Evolutionary conservation across 352 stramenopile species (phyloP), one percentile per base, ranked within the genome.

Genomic region (Phytopythium vexans): DNA sequence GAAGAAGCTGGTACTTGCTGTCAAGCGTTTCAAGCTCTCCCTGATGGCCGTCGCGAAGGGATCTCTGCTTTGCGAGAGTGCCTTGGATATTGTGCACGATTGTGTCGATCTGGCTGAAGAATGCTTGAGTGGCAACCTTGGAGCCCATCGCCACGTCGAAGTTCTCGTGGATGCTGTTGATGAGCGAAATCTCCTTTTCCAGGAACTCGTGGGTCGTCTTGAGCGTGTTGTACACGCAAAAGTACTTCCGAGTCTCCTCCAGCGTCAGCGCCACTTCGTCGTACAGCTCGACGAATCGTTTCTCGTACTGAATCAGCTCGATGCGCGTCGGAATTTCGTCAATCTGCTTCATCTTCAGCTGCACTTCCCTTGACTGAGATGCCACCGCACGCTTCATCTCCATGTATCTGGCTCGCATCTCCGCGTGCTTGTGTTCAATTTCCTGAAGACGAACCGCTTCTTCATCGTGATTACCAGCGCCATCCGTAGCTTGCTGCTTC

Each of bases 301-400:
- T 91, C 52, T 96, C 87, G 56, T 96, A 97, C 68, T 97, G 89
- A 41, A 97, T 64, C 3, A 97, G 58, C 62, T 97, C 89, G 21
- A 84, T 83, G 11, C 77, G 72, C 7, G 82, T 90, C 0, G 89
- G 89, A 8, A 95, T 75, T 9, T 92, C 86, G 56, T 97, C 89
- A 8, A 96, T 85, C 36, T 82, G 55, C 49, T 84, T 86, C 65
- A 80, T 75, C 14, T 74, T 70, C 0, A 70, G 58, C 21, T 88
- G 71, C 15, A 94, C 43, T 1, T 77, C 72, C 14, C 77, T 70
- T 6, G 72, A 90, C 34, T 88, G 63, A n/a, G 78, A 64, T 0
- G 67, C 81, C 5, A 92, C 58, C 10, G 80, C 64, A 10, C 68
- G 46, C 34, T 79, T 77, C 54, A 97, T 64, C 4, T 89, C 70